phyloP scores from a whole-genome alignment of 306 rosid genomes.

The Sechiopsis laciniata region DNA sequence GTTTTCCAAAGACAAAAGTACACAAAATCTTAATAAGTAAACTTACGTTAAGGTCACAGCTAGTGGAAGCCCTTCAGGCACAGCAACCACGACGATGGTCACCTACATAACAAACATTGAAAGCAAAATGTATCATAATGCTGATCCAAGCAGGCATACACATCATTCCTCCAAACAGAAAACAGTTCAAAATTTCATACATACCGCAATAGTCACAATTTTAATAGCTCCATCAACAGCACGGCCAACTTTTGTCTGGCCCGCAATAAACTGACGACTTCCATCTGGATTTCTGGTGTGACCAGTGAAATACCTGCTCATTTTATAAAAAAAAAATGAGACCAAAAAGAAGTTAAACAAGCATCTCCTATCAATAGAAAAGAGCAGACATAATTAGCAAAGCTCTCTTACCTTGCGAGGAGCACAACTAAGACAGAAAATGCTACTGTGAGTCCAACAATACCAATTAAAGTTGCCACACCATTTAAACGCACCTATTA shows the following conservation, averaged over 20 bases:
- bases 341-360: background rate
- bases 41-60: constrained; percentile 95
- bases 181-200: constrained; percentile 5
- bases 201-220: constrained; percentile 90
- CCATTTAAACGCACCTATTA: constrained; percentile 82
- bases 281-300: constrained; percentile 50
- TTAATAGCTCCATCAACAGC: constrained; percentile 85
- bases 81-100: constrained; percentile 92
- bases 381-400: constrained; percentile 12
- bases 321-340: constrained; percentile 15
- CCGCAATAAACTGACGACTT: constrained; percentile 45
- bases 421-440: constrained; percentile 65
- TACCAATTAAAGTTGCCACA: constrained; percentile 90
- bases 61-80: constrained; percentile 92
- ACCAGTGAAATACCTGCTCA: constrained; percentile 79
- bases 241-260: constrained; percentile 57
- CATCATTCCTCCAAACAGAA: background rate
- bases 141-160: background rate
- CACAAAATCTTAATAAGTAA: background rate
- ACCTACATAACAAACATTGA: constrained; percentile 42
- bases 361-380: background rate
- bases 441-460: constrained; percentile 91
- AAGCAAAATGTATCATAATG: constrained; percentile 12
- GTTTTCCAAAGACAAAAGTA: background rate
- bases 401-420: constrained; percentile 50